Conservation (phyloP, 139 green algal species). For the Microglena sp. region DNA sequence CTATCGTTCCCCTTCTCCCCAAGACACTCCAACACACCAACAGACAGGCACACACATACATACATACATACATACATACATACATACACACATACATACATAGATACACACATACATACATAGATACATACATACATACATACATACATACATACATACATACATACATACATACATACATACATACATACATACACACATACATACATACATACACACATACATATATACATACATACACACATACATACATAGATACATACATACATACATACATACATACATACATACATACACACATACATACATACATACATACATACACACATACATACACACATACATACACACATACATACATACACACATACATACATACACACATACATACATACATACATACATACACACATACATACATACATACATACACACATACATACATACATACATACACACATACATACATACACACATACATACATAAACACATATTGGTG, state of each 20-base stretch:
- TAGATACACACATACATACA: background rate
- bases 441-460: background rate
- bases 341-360: background rate
- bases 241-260: background rate
- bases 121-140: background rate
- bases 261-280: no score
- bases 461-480: background rate
- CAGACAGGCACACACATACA: background rate
- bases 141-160: background rate
- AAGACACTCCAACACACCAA: background rate
- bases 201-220: background rate
- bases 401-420: background rate
- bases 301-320: background rate
- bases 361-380: background rate
- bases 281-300: background rate
- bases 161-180: background rate
- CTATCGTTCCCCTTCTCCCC: no score
- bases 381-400: background rate
- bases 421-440: constrained; percentile 7
- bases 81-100: background rate
- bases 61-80: background rate
- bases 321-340: background rate
- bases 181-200: background rate
- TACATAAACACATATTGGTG: no score
- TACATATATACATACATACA: background rate